phyloP scores from a whole-genome alignment of 2,329 filamentous ascomycete species.

The Magnaporthiopsis rhizophila region DNA sequence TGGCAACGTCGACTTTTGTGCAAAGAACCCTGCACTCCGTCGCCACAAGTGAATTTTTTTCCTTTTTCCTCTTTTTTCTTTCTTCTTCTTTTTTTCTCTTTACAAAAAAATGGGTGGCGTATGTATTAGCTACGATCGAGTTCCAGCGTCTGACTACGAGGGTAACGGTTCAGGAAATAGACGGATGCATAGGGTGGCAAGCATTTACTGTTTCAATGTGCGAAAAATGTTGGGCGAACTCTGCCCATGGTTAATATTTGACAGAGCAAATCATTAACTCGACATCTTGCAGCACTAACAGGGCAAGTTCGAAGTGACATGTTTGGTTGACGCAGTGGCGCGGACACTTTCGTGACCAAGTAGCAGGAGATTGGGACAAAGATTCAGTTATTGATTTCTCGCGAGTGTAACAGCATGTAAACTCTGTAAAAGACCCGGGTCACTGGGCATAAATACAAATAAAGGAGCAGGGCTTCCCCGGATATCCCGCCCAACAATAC shows the following conservation, averaged over 20 bases:
- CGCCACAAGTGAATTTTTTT: not conserved
- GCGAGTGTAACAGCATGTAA: no score
- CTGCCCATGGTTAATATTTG: not conserved
- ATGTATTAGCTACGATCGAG: not conserved
- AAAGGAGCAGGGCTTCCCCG: not conserved
- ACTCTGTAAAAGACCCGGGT: no score
- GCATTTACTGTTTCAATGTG: not conserved
- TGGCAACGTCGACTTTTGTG: slow-evolving; percentile 13
- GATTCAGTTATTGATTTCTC: no score
- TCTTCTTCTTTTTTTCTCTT: no score
- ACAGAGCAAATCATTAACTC: no score
- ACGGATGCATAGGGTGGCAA: not conserved
- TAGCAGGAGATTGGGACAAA: no score
- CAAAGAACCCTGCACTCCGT: slow-evolving; percentile 10
- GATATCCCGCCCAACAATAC: not conserved
- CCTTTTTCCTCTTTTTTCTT: no score
- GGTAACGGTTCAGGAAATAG: not conserved
- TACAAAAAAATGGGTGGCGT: not conserved
- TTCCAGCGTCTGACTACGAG: not conserved
- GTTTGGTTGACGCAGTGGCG: no score
- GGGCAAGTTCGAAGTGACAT: no score
- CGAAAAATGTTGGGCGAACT: not conserved
- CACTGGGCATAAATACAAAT: not conserved
- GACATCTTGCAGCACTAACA: no score
- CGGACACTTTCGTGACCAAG: no score